Base-by-base conservation (phyloP, 1,139 yeast genomes). In the Pichia sp. region DNA sequence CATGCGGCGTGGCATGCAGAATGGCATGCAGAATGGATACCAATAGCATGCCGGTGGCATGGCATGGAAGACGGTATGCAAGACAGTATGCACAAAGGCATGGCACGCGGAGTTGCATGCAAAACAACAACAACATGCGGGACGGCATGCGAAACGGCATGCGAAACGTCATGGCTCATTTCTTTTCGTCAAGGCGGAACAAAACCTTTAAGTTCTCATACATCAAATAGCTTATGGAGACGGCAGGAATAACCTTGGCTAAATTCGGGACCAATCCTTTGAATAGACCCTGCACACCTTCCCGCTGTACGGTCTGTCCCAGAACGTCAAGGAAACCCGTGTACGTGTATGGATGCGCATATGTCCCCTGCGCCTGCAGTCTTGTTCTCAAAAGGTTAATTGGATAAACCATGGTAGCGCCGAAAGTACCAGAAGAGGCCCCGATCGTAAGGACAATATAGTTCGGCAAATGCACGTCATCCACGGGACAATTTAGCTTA, bases 211-310 rank as follows among this genome's bases (percentile, higher is more conserved):
- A 75, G 69, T 92, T 92, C 68, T 93, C 99, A 69, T 93, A 93
- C 77, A 93, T 90, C 71, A 93, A 77, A 70, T 93, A 93, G 69
- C 96, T 87, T 59, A 93, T 92, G 38, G 97, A 88, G 47, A 93
- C 97, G 1, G 98, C 97, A 0, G 99, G 99, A 6, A 96, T 96
- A 26, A 92, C 99, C 69, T 93, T 93, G 2, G 97, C 96, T 64
- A 93, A 75, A 66, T 93, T 93, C 11, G 99, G 98, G 3, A 88
- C 88, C 62, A 93, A 76, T 1, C 99, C 99, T 63, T 95, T 87
- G 72, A 88, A 93, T 54, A 93, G 74, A 4, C 98, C 99, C 2
- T 87, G 87, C 62, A 81, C 80, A 1, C 99, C 98, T 71, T 93
- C 99, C 59, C 96, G 79, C 55, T 78, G 74, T 1, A 92, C 72